Percentiles rank a stretch among this genome's conserved stretches.
Evolutionary conservation across 2,329 filamentous ascomycete species (phyloP).

Genomic region (Curvularia verruculosa): DNA sequence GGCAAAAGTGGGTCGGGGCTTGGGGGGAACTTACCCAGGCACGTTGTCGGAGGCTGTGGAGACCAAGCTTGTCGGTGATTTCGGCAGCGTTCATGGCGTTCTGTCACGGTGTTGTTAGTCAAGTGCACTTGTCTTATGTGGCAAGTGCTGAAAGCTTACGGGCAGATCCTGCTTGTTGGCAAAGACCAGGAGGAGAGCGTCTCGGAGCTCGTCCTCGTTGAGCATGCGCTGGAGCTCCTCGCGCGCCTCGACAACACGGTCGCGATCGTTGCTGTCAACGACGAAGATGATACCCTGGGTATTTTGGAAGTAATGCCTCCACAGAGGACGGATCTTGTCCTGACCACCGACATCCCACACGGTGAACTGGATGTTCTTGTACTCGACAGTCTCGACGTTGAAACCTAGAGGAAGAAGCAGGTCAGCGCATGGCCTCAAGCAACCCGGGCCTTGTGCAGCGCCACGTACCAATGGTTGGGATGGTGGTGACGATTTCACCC

Average conservation of each 20-base stretch:
- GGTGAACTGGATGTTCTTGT: constrained; percentile 99
- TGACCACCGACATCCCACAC: constrained; percentile 99
- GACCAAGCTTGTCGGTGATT: constrained; percentile 99
- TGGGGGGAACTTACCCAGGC: constrained; percentile 79
- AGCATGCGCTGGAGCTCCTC: constrained; percentile 96
- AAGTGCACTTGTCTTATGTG: not conserved
- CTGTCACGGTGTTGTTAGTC: constrained; percentile 55
- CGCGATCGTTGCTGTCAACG: constrained; percentile 91
- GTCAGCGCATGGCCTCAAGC: constrained; percentile 33
- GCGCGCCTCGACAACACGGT: constrained; percentile 88
- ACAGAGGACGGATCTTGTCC: constrained; percentile 97
- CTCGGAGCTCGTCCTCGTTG: constrained; percentile 97
- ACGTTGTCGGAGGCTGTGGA: constrained; percentile 98
- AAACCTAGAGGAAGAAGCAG: constrained; percentile 62
- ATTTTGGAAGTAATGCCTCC: constrained; percentile 96
- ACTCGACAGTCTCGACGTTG: constrained; percentile 98
- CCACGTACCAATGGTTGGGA: constrained; percentile 81
- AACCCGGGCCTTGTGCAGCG: constrained; percentile 9
- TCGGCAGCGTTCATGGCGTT: constrained; percentile 99
- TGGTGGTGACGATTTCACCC: constrained; percentile 96
- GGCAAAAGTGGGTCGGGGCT: not conserved
- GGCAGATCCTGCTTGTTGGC: constrained; percentile 98
- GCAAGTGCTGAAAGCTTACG: constrained; percentile 58
- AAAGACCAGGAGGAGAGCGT: constrained; percentile 91
- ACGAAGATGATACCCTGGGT: constrained; percentile 99